Evolutionary conservation across 2,329 filamentous ascomycete genomes (phyloP), one percentile per base, ranked within the genome.

Genomic region (Rutstroemia sp.): DNA sequence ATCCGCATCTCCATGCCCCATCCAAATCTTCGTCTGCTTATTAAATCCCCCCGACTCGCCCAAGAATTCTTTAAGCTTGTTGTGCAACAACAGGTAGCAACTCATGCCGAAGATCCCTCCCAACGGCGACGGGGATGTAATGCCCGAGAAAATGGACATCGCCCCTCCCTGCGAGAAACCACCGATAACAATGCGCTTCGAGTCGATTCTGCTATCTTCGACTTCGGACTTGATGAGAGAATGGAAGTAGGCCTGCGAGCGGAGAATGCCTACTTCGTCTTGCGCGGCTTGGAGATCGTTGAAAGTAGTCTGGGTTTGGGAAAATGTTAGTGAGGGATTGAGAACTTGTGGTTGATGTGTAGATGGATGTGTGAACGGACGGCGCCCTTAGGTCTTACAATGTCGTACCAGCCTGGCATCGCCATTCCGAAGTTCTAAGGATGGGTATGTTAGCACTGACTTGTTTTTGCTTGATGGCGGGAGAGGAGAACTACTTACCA

Each of bases 381-480:
- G 52, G 48, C 42, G 25, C 61, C 25, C 36, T 60, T 60, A 62
- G 61, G 54, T 57, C 75, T 74, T 74, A 87, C 83, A 70, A 94
- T 86, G 66, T 94, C 88, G 71, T 89, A 94, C 89, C 89, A 94
- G 23, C 86, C 91, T 1, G 91, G 89, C 89, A 96, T 95, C 25
- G 72, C 70, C 79, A 87, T 86, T 54, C 89, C 88, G 60, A 78
- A 77, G 69, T 91, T 91, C 86, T 89, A 62, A 21, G 25, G 17
- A 14, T 40, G 19, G 67, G 55, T 62, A 54, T 8, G 44, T n/a
- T 16, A 21, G 30, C 14, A 44, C 4, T 7, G n/a, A 44, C 12
- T 16, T n/a, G 7, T 9, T 42, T 36, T 25, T 39, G 10, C 19
- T 42, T 34, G 30, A 45, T 12, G 30, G 48, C 34, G 17, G 17